phyloP scores from a whole-genome alignment of 176 grass and related monocot genomes.

The Coix lacrymajobi region DNA sequence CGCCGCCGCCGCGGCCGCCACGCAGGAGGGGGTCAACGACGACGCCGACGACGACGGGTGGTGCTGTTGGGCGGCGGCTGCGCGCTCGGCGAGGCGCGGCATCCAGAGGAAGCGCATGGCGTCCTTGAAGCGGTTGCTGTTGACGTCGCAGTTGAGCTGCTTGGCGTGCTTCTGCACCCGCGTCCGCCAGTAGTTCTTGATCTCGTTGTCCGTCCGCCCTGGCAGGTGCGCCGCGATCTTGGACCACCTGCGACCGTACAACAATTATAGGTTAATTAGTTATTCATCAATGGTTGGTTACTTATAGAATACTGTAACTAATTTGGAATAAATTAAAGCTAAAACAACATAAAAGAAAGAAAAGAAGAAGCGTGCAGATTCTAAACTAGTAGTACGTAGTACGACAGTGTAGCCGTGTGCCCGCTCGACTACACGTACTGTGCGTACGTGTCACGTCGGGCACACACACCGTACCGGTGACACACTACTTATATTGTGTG shows the following conservation, averaged over 20 bases:
- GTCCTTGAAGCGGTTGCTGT: conserved; percentile 41
- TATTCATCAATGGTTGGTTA: neutral
- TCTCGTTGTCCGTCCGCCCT: conserved; percentile 58
- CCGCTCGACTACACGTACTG: no score
- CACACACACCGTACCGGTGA: no score
- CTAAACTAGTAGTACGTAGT: no score
- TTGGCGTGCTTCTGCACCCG: conserved; percentile 53
- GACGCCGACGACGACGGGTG: no score
- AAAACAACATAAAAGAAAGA: neutral
- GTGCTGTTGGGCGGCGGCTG: neutral
- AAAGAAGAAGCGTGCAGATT: conserved; percentile 23
- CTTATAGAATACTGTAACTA: no score
- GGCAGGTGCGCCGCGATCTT: conserved; percentile 50
- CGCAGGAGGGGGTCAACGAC: no score
- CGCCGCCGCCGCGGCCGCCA: neutral
- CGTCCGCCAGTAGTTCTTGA: conserved; percentile 66
- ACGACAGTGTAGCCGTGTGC: no score
- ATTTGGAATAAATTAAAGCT: no score
- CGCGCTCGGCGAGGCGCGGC: conserved; percentile 31
- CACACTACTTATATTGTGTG: no score
- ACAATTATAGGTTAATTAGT: no score
- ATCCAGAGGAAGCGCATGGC: conserved; percentile 49
- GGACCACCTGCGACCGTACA: conserved; percentile 30
- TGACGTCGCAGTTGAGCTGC: conserved; percentile 45
- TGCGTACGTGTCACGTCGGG: no score